Evolutionary conservation across 2,329 filamentous ascomycete species (phyloP), one percentile per base, ranked within the genome.

Genomic region (Sporothrix variecibatus): DNA sequence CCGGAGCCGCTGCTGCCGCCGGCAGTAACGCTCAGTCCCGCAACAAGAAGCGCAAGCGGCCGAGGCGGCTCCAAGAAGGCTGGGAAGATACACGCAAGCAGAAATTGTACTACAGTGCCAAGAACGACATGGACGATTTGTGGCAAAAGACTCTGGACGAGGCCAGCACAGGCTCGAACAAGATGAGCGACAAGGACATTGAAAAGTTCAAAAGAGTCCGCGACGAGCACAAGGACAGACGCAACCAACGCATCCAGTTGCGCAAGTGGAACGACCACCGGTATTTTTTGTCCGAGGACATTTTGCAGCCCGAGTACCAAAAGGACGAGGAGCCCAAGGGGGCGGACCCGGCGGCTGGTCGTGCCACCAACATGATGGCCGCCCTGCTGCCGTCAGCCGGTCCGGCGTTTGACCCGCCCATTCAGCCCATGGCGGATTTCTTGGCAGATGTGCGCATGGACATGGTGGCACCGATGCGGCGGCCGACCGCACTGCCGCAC

Each of bases 401-500:
- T 4, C 60, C 62, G 15, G 7, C 53, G 17, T 74, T 76, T 23
- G 53, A 70, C 15, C 60, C 62, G 7, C 58, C 58, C 1, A n/a
- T 51, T 8, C 65, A 28, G 43, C 75, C 74, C 0, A 46, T 53
- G 15, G 20, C 6, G 1, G 23, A n/a, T 2, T 75, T 76, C 34
- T 8, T 77, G 9, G 51, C 5, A 0, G 68, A 75, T 17, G 23
- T 77, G 17, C 75, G 74, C 4, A 5, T 12, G 15, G 75, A 76
- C 40, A 40, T 77, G 40, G 11, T 56, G 5, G 28, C 26, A n/a
- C 72, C 72, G 17, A 62, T 76, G 31, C 76, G 68, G 8, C 8
- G 28, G 8, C 15, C 26, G 58, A 15, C 23, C 8, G 23, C 60
- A 8, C 15, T 3, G 38, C 73, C 76, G 15, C 67, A 67, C 3